Percentiles rank a stretch among this genome's conserved stretches.
Conservation (phyloP, 306 rosid genomes). For the Canavalia gladiata region DNA sequence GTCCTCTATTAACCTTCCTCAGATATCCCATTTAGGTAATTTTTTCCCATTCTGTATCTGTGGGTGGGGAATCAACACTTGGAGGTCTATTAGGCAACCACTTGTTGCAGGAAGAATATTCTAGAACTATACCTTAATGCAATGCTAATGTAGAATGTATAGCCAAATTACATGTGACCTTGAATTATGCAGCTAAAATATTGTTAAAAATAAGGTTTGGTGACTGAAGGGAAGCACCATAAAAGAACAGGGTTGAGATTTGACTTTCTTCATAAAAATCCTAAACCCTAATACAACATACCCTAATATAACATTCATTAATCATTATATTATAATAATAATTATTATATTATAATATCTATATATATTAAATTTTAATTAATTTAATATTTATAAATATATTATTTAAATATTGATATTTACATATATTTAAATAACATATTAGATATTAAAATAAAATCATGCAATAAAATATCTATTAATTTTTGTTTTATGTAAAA, state of each 20-base stretch:
- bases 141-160: slow-evolving; percentile 32
- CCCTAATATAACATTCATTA: no score
- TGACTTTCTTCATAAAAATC: background rate
- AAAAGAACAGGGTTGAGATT: slow-evolving; percentile 7
- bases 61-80: background rate
- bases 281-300: no score
- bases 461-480: no score
- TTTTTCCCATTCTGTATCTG: slow-evolving; percentile 4
- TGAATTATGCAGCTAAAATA: slow-evolving; percentile 13
- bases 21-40: background rate
- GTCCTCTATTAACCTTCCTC: slow-evolving; percentile 1
- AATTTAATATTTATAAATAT: no score
- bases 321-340: no score
- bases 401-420: no score
- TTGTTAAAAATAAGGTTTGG: background rate
- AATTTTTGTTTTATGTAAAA: no score
- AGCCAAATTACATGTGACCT: background rate
- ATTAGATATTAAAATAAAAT: background rate
- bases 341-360: no score
- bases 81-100: slow-evolving; percentile 4
- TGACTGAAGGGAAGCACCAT: background rate
- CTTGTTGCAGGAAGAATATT: background rate
- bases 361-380: no score
- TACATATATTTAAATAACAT: no score
- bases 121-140: background rate